These are phyloP conservation scores for Pyrenophora graminea DNA, from an alignment of 2,329 filamentous ascomycete species.

Conservation along the genomic window DNA sequence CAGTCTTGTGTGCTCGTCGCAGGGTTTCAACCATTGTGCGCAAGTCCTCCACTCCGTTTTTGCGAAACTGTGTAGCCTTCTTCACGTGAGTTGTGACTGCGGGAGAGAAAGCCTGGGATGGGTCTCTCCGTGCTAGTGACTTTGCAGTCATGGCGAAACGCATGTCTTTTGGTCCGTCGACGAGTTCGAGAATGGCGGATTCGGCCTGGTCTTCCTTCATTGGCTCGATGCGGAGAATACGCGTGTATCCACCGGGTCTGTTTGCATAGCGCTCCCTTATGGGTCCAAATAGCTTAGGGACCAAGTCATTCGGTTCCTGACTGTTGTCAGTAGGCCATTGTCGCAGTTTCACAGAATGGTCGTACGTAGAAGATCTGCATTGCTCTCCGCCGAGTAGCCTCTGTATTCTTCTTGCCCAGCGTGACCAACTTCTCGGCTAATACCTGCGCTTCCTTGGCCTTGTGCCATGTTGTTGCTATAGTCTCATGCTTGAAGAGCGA, in stretches of 20 bases:
- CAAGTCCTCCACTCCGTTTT: slow-evolving; percentile 68
- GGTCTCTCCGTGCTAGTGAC: slow-evolving; percentile 68
- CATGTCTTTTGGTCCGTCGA: slow-evolving; percentile 92
- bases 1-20: slow-evolving; percentile 29
- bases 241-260: slow-evolving; percentile 90
- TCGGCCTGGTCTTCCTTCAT: slow-evolving; percentile 84
- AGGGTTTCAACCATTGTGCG: slow-evolving; percentile 60
- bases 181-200: slow-evolving; percentile 89
- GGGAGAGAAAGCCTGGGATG: slow-evolving; percentile 64
- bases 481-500: slow-evolving; percentile 92
- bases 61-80: slow-evolving; percentile 80
- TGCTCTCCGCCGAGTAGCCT: slow-evolving; percentile 75
- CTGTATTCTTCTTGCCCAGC: slow-evolving; percentile 88
- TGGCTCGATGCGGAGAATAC: slow-evolving; percentile 89
- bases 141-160: slow-evolving; percentile 92
- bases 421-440: slow-evolving; percentile 94
- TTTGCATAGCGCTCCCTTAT: slow-evolving; percentile 77
- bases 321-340: slow-evolving; percentile 20
- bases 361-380: slow-evolving; percentile 83
- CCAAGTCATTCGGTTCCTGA: slow-evolving; percentile 68
- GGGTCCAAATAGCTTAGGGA: slow-evolving; percentile 87
- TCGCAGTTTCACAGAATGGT: not conserved
- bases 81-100: slow-evolving; percentile 77
- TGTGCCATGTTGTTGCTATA: slow-evolving; percentile 92
- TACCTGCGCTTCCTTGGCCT: slow-evolving; percentile 95